Evolutionary conservation across 192 early-diverging fungal genomes (phyloP).

Genomic region (Glomus cerebriforme): DNA sequence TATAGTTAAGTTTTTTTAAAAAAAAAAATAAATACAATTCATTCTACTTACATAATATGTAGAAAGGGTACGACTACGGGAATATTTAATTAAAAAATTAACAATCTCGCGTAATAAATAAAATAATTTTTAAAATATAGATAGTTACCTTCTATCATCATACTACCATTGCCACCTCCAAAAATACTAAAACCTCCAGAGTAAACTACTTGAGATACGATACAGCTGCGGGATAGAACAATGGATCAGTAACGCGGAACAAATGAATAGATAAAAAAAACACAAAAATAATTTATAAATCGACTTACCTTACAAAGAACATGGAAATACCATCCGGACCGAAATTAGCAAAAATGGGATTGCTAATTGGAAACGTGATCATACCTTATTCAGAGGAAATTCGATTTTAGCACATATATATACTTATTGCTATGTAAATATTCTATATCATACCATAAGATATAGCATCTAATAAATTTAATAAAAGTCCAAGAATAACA

Average conservation of each 20-base stretch:
- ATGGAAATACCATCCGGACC: constrained; percentile 92
- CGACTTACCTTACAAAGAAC: constrained; percentile 79
- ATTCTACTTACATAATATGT: constrained; percentile 69
- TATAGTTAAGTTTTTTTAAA: neutral
- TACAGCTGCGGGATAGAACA: constrained; percentile 39
- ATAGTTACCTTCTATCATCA: constrained; percentile 64
- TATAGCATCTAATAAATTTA: constrained; percentile 92
- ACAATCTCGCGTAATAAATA: neutral
- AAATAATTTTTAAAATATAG: neutral
- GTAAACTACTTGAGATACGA: constrained; percentile 72
- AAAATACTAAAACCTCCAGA: constrained; percentile 87
- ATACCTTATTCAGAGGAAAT: constrained; percentile 46
- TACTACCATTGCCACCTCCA: constrained; percentile 89
- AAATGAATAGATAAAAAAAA: neutral
- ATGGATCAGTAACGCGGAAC: constrained; percentile 18
- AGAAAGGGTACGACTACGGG: constrained; percentile 84
- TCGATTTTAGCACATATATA: constrained; percentile 3
- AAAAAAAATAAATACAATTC: neutral
- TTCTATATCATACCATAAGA: constrained; percentile 62
- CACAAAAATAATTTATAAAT: neutral
- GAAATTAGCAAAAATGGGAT: constrained; percentile 67
- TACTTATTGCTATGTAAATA: neutral
- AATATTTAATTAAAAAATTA: constrained; percentile 7
- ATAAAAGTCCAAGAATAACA: constrained; percentile 83
- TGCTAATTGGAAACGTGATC: constrained; percentile 88